Evolutionary conservation across 208 protist genomes (phyloP).

Genomic region (Wallacemonas rigidus): DNA sequence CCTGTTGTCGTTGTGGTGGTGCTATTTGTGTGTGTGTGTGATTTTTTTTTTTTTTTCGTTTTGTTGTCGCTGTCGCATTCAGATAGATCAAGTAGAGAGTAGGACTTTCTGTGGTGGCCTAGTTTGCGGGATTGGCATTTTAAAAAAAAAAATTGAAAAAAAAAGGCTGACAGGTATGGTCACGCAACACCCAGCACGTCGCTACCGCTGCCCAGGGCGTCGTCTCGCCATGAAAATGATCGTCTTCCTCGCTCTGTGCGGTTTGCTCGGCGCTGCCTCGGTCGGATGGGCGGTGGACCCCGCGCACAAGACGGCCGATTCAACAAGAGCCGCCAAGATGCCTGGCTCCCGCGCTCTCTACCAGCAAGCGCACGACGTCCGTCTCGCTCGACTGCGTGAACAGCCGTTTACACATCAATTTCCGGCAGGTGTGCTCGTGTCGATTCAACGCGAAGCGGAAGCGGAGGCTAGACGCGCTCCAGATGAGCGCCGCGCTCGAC

Average conservation of each 20-base stretch:
- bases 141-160: neutral
- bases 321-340: neutral
- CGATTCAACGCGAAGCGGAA: conserved; percentile 3
- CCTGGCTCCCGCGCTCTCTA: neutral
- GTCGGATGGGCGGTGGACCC: neutral
- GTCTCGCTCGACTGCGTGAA: neutral
- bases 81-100: no score
- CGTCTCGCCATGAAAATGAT: no score
- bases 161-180: neutral
- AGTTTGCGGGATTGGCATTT: no score
- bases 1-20: no score
- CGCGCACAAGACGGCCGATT: neutral
- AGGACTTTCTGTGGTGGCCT: no score
- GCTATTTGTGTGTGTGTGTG: neutral
- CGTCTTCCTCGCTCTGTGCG: no score
- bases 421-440: conserved; percentile 12
- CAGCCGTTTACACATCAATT: neutral
- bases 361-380: neutral
- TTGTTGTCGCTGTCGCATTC: no score
- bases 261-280: no score
- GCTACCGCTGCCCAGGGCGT: no score
- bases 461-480: neutral
- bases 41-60: conserved; percentile 8
- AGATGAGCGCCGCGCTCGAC: neutral
- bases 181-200: no score